A percentile compares a stretch with the other conserved stretches of the same genome.
phyloP scores from a whole-genome alignment of 352 stramenopile genomes.

The Achlya hypogyna region DNA sequence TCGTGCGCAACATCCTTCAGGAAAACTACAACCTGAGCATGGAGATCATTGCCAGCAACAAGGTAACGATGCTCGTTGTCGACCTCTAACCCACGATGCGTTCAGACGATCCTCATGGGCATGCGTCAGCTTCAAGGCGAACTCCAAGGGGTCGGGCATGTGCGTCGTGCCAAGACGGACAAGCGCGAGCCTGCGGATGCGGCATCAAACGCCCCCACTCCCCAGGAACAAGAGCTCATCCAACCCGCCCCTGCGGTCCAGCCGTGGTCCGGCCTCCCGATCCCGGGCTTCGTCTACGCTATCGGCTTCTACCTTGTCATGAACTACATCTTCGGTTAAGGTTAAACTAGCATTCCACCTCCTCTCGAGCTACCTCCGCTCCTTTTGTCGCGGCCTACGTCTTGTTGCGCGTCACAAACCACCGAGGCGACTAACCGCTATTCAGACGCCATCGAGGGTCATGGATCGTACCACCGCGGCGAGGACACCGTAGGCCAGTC shows the following conservation, averaged over 20 bases:
- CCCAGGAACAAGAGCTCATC: conserved; percentile 34
- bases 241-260: conserved; percentile 44
- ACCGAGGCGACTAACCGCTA: not conserved
- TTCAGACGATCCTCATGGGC: conserved; percentile 58
- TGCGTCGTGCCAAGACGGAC: conserved; percentile 28
- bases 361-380: no score
- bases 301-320: conserved; percentile 56
- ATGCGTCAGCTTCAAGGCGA: conserved; percentile 74
- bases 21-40: conserved; percentile 68
- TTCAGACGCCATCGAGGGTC: not conserved
- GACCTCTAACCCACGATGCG: not conserved
- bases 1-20: conserved; percentile 57
- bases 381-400: no score
- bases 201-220: conserved; percentile 23
- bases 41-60: conserved; percentile 74
- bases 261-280: conserved; percentile 32
- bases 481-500: not conserved
- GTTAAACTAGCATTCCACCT: not conserved
- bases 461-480: not conserved
- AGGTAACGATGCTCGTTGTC: conserved; percentile 27
- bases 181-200: conserved; percentile 32
- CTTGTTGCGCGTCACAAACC: conserved; percentile 10
- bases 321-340: conserved; percentile 57
- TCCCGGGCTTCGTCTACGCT: conserved; percentile 58
- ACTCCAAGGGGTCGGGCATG: conserved; percentile 39